These are phyloP conservation scores for Myriosclerotinia duriaeana DNA, from an alignment of 2,329 filamentous ascomycete genomes.

Conservation along the genomic window DNA sequence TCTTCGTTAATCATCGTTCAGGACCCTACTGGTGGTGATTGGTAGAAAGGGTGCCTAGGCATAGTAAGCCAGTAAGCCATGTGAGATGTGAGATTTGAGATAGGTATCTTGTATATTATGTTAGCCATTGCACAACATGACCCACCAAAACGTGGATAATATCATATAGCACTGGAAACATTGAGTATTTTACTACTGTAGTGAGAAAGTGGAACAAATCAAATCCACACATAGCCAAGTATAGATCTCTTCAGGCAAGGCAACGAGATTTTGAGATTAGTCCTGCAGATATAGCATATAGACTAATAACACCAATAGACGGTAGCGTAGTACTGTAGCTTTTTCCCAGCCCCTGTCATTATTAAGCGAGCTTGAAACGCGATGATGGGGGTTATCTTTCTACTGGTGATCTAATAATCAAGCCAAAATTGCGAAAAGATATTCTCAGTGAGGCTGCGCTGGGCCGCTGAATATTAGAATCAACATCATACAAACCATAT, in stretches of 20 bases:
- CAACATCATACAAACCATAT: not conserved
- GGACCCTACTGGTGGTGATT: slow-evolving; percentile 12
- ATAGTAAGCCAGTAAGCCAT: slow-evolving; percentile 8
- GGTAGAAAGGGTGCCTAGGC: slow-evolving; percentile 1
- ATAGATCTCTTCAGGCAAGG: slow-evolving; percentile 18
- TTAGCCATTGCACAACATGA: slow-evolving; percentile 1
- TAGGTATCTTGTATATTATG: slow-evolving; percentile 6
- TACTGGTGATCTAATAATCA: not conserved
- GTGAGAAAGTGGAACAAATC: slow-evolving; percentile 5
- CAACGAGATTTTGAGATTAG: slow-evolving; percentile 22
- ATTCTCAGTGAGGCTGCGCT: slow-evolving; percentile 11
- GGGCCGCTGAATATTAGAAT: slow-evolving; percentile 1
- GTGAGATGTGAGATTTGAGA: slow-evolving; percentile 1
- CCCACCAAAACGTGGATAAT: not conserved
- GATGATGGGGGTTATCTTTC: not conserved
- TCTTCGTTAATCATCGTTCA: not conserved
- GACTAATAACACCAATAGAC: no score
- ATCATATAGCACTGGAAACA: not conserved
- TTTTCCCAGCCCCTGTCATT: not conserved
- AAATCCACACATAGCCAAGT: slow-evolving; percentile 12
- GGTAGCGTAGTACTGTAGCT: not conserved
- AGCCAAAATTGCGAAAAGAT: slow-evolving; percentile 1
- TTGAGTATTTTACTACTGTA: not conserved
- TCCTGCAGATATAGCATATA: slow-evolving; percentile 9
- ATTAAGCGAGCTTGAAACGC: slow-evolving; percentile 12